Percentiles rank a stretch among this genome's conserved stretches.
Evolutionary conservation across 345 rosid species (phyloP).

Genomic region (Salix dunnii): DNA sequence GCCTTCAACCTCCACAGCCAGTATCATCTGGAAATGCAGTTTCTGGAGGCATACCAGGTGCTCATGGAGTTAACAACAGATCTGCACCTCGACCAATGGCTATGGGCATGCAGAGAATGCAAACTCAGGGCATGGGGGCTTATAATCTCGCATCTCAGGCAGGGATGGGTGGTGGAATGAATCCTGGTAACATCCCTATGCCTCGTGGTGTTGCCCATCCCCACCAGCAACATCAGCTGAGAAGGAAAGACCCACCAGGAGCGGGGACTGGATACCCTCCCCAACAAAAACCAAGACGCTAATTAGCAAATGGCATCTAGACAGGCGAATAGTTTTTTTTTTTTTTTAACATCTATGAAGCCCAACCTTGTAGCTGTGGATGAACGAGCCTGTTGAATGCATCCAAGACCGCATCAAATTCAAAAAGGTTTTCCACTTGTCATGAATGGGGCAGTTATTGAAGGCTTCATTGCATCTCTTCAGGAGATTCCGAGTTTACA

Average conservation of each 20-base stretch:
- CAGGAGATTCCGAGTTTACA: not conserved
- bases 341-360: not conserved
- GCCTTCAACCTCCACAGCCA: slow-evolving; percentile 77
- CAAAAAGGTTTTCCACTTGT: not conserved
- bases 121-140: slow-evolving; percentile 59
- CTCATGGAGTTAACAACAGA: slow-evolving; percentile 61
- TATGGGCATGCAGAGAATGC: slow-evolving; percentile 77
- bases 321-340: not conserved
- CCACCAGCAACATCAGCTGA: slow-evolving; percentile 71
- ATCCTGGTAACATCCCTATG: slow-evolving; percentile 69
- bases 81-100: slow-evolving; percentile 66
- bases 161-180: slow-evolving; percentile 69
- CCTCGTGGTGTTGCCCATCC: slow-evolving; percentile 67
- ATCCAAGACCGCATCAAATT: not conserved
- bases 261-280: slow-evolving; percentile 84
- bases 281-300: slow-evolving; percentile 79
- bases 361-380: not conserved
- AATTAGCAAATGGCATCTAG: slow-evolving; percentile 27
- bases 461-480: not conserved
- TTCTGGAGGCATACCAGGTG: slow-evolving; percentile 52
- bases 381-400: not conserved
- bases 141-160: slow-evolving; percentile 64
- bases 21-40: slow-evolving; percentile 59
- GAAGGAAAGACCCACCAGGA: slow-evolving; percentile 78
- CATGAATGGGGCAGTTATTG: not conserved